Base-by-base conservation (phyloP, 129 eudicot species). In the Solidago caesia region DNA sequence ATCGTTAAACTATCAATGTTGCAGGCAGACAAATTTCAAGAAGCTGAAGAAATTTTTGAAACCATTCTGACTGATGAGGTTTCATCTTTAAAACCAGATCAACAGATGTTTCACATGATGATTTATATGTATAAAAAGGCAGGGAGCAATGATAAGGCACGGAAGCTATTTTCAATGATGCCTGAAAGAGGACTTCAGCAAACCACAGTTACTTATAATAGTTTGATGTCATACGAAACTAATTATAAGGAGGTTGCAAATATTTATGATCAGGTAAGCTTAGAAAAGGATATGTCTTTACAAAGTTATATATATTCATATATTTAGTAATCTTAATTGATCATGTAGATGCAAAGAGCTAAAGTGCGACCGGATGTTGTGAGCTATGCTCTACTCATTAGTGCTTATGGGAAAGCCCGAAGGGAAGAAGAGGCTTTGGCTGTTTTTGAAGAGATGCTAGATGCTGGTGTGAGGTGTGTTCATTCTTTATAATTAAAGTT, bases 91-190 rank as follows among this genome's bases (percentile, higher is more conserved):
- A 85, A 79, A 57, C 97, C 97, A 4, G 97, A 94, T 71, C 97
- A 91, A 74, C 87, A 87, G 70, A 94, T 94, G 98, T 90, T 94
- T 82, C 98, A 94, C 77, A 94, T 94, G 98, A 94, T 94, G 98
- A 94, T 94, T 27, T 94, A 86, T 75, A 94, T 94, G 98, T 77
- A 90, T 70, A 88, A 85, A 75, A 94, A 90, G 76, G 91, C 98
- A 46, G 91, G 97, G 65, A 82, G 49, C 69, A 88, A 75, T n/a
- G 91, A 90, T 56, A 94, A 94, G 79, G 97, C 98, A 59, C 91
- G 97, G 8, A 85, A 73, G 65, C 78, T 90, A 47, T 94, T 86
- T 80, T 60, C 91, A 9, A 55, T 86, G 82, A 94, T 94, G 98
- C 72, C 82, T 62, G 91, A 78, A 77, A 86, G 93, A 80, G 98